Conservation (phyloP, 805 yeast species). For the Metschnikowia proteae region DNA sequence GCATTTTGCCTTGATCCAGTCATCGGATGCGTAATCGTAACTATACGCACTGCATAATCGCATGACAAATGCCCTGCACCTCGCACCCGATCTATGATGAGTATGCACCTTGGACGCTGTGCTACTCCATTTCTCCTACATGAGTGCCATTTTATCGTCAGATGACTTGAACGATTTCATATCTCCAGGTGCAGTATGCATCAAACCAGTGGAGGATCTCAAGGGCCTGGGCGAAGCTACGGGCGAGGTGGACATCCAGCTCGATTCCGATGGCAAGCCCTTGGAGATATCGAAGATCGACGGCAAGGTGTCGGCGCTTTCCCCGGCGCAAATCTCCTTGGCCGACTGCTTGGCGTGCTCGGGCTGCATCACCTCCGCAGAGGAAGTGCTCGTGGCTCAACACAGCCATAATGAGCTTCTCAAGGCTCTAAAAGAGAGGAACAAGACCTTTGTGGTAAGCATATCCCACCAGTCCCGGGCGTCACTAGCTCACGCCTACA, state of each 20-base stretch:
- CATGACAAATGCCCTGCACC: constrained; percentile 3
- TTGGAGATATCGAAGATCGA: constrained; percentile 65
- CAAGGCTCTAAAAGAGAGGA: constrained; percentile 44
- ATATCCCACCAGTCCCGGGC: constrained; percentile 84
- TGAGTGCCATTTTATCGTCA: constrained; percentile 87
- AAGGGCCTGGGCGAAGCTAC: constrained; percentile 21
- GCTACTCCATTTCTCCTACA: constrained; percentile 20
- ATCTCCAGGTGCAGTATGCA: constrained; percentile 90
- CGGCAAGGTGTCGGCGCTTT: constrained; percentile 47
- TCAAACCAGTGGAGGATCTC: constrained; percentile 68
- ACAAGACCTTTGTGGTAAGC: constrained; percentile 58
- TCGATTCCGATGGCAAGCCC: constrained; percentile 56
- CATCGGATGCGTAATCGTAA: background rate
- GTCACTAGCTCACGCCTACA: constrained; percentile 69
- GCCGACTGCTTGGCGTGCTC: constrained; percentile 95
- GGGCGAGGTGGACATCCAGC: constrained; percentile 46
- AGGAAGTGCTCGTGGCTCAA: constrained; percentile 83
- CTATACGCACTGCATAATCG: background rate
- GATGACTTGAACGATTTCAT: constrained; percentile 94
- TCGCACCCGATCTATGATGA: background rate
- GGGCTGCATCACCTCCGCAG: constrained; percentile 97
- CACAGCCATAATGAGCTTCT: constrained; percentile 83
- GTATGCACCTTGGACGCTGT: background rate
- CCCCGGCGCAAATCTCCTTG: constrained; percentile 82
- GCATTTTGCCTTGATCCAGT: background rate